A percentile compares a stretch with the other conserved stretches of the same genome.
These are phyloP conservation scores for Cadophora sp. DNA, from an alignment of 2,329 filamentous ascomycete species.

Conservation along the genomic window DNA sequence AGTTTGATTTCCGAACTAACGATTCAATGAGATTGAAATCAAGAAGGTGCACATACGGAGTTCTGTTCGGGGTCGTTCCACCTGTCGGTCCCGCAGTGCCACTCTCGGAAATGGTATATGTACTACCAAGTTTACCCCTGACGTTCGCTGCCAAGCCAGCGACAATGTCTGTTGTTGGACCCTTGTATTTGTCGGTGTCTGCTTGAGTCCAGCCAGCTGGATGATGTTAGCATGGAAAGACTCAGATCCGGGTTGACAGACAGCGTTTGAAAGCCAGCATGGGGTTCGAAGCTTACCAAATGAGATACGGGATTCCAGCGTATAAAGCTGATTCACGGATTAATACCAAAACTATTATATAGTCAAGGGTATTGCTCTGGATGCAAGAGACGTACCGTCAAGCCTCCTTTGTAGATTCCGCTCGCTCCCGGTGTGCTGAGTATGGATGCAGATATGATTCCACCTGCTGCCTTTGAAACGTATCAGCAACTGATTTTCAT, in stretches of 20 bases:
- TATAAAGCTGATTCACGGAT: slow-evolving; percentile 39
- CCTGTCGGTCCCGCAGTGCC: slow-evolving; percentile 70
- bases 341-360: background rate
- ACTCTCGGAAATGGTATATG: slow-evolving; percentile 64
- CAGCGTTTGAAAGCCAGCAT: background rate
- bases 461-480: slow-evolving; percentile 60
- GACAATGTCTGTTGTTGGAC: slow-evolving; percentile 65
- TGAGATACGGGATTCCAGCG: slow-evolving; percentile 42
- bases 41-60: slow-evolving; percentile 50
- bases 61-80: slow-evolving; percentile 61
- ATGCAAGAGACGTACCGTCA: slow-evolving; percentile 51
- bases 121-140: slow-evolving; percentile 59
- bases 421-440: slow-evolving; percentile 65
- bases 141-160: slow-evolving; percentile 61
- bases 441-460: slow-evolving; percentile 64
- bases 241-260: no score
- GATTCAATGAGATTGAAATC: background rate
- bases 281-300: slow-evolving; percentile 37
- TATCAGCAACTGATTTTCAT: background rate
- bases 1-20: background rate
- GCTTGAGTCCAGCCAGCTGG: slow-evolving; percentile 64
- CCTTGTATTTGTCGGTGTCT: slow-evolving; percentile 59
- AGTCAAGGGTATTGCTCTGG: background rate
- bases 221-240: background rate
- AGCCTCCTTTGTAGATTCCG: slow-evolving; percentile 64